Evolutionary conservation across 2,329 filamentous ascomycete species (phyloP).

Genomic region (Dactylella cylindrospora): DNA sequence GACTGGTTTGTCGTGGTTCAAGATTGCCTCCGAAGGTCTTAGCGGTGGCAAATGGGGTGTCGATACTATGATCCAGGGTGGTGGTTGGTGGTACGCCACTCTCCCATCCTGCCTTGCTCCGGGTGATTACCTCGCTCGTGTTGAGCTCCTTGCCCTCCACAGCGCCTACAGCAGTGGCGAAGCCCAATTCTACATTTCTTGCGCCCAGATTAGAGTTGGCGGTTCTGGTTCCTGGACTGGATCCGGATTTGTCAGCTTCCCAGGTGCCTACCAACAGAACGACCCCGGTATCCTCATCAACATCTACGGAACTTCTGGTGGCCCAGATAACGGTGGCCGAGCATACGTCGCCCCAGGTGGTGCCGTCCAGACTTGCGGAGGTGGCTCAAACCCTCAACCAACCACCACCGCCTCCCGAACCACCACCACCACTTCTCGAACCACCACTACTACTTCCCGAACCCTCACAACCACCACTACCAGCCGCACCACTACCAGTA

Average conservation of each 20-base stretch:
- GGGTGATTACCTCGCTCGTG: constrained; percentile 63
- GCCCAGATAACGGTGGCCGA: constrained; percentile 24
- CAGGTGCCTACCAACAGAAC: constrained; percentile 50
- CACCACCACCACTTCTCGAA: constrained; percentile 3
- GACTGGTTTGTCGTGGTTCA: constrained; percentile 51
- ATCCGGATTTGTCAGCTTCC: constrained; percentile 49
- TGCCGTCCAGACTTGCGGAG: constrained; percentile 24
- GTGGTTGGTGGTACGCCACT: constrained; percentile 56
- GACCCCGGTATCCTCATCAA: constrained; percentile 49
- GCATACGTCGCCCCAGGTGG: constrained; percentile 42
- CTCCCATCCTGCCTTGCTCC: constrained; percentile 59
- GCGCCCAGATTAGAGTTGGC: constrained; percentile 55
- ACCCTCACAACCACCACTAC: constrained; percentile 2
- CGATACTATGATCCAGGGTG: constrained; percentile 56
- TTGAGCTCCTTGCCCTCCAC: constrained; percentile 65
- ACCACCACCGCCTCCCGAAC: constrained; percentile 12
- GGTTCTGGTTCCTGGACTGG: constrained; percentile 51
- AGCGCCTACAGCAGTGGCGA: constrained; percentile 52
- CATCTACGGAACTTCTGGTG: constrained; percentile 36
- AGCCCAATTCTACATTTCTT: constrained; percentile 56
- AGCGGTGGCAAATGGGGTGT: constrained; percentile 61
- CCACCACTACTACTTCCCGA: constrained; percentile 4
- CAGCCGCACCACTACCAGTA: not conserved
- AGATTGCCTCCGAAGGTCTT: constrained; percentile 63
- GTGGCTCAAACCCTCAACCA: not conserved